These are phyloP conservation scores for Sanghuangporus baumii DNA, from an alignment of 1,284 basidiomycete species.

Conservation along the genomic window DNA sequence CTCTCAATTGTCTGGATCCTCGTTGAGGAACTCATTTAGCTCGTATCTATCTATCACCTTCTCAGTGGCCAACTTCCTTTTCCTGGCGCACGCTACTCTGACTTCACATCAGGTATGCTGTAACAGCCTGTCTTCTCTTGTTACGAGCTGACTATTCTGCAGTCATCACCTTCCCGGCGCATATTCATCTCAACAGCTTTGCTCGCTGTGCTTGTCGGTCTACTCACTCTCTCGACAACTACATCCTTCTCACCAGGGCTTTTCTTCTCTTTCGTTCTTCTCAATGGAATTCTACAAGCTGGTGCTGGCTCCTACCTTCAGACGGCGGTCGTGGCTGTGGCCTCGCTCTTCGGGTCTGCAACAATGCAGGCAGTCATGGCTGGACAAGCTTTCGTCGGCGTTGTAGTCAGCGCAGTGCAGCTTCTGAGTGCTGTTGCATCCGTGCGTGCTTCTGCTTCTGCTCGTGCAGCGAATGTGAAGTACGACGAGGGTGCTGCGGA, in stretches of 20 bases:
- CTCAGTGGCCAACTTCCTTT: conserved; percentile 58
- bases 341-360: conserved; percentile 63
- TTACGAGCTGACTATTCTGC: conserved; percentile 15
- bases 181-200: conserved; percentile 39
- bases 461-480: conserved; percentile 28
- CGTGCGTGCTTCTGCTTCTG: conserved; percentile 30
- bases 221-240: conserved; percentile 55
- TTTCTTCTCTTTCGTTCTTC: conserved; percentile 60
- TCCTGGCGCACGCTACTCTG: conserved; percentile 64
- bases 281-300: conserved; percentile 52
- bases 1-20: conserved; percentile 51
- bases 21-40: conserved; percentile 53
- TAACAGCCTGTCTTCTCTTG: not conserved
- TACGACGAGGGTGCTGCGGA: conserved; percentile 38
- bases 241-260: conserved; percentile 42
- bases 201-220: conserved; percentile 44
- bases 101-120: conserved; percentile 58
- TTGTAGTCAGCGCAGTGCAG: conserved; percentile 67
- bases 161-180: conserved; percentile 48
- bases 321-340: conserved; percentile 62
- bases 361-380: conserved; percentile 68
- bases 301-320: conserved; percentile 61
- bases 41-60: conserved; percentile 67
- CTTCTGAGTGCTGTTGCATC: conserved; percentile 58
- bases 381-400: conserved; percentile 73